Evolutionary conservation across 148 eudicot genomes (phyloP).

Genomic region (Camellia sinensis): DNA sequence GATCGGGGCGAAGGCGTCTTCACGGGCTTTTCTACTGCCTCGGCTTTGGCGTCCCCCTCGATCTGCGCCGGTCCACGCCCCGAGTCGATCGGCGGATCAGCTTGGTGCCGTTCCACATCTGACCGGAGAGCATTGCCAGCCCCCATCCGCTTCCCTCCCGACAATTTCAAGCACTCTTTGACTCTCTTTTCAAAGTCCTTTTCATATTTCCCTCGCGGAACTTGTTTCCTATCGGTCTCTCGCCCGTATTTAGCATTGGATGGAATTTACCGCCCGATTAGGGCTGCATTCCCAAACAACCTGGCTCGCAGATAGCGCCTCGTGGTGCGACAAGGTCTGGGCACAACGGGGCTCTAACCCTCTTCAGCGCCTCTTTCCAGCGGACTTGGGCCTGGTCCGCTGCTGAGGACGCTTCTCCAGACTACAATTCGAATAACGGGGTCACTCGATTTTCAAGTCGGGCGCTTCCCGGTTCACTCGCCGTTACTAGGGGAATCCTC

Average conservation of each 20-base stretch:
- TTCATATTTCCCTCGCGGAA: slow-evolving; percentile 2
- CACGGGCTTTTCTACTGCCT: too few relatives aligned
- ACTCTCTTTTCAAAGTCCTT: slow-evolving; percentile 16
- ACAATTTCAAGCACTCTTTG: slow-evolving; percentile 56
- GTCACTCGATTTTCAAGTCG: too few relatives aligned
- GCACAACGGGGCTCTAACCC: slow-evolving; percentile 3
- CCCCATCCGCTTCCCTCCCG: slow-evolving; percentile 49
- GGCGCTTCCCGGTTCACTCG: too few relatives aligned
- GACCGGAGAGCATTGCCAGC: slow-evolving; percentile 25
- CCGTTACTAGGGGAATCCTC: too few relatives aligned
- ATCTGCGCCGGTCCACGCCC: too few relatives aligned
- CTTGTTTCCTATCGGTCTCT: slow-evolving; percentile 4
- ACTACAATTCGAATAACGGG: not conserved
- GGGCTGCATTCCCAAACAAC: slow-evolving; percentile 10
- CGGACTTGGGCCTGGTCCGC: slow-evolving; percentile 2
- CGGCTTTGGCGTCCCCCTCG: too few relatives aligned
- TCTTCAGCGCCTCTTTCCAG: not conserved
- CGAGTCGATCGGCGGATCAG: too few relatives aligned
- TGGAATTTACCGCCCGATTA: slow-evolving; percentile 4
- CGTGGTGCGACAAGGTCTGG: slow-evolving; percentile 6
- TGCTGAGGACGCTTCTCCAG: slow-evolving; percentile 8
- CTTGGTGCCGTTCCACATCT: not conserved
- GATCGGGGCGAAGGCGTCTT: too few relatives aligned
- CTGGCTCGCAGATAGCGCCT: not conserved
- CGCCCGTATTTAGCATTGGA: slow-evolving; percentile 1